Conservation (phyloP, 225 moss, liverwort and hornwort genomes). For the Polytrichum commune region DNA sequence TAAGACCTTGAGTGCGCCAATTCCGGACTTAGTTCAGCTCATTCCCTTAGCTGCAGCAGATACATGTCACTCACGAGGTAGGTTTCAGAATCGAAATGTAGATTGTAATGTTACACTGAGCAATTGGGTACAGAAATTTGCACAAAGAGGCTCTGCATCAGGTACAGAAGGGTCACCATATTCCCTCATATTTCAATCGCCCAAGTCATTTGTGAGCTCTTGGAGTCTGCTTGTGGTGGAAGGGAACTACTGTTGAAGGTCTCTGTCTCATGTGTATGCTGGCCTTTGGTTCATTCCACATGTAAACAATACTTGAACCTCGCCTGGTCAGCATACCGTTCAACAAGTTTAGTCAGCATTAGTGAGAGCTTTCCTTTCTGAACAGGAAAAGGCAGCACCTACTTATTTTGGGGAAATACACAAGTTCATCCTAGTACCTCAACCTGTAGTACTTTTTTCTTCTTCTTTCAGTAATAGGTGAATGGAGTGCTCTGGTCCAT, state of each 20-base stretch:
- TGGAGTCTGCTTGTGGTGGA: background rate
- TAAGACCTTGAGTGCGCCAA: conserved; percentile 16
- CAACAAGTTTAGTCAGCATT: no score
- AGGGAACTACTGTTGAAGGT: background rate
- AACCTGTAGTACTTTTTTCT: no score
- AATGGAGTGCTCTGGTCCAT: no score
- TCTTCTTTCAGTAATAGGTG: no score
- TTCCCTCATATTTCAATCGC: background rate
- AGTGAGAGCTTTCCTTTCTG: no score
- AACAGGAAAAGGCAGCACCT: no score
- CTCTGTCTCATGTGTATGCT: background rate
- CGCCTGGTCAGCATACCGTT: no score
- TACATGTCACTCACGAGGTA: background rate
- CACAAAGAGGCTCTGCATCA: background rate
- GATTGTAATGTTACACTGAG: background rate
- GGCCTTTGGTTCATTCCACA: background rate
- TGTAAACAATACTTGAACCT: background rate
- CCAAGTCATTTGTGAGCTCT: background rate
- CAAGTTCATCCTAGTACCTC: no score
- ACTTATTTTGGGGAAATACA: no score
- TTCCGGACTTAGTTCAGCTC: conserved; percentile 10
- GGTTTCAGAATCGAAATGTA: background rate
- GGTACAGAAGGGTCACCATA: background rate
- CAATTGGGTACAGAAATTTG: background rate
- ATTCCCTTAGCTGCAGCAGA: background rate